Evolutionary conservation across 331 rosid genomes (phyloP).

Genomic region (Malus hybrid): DNA sequence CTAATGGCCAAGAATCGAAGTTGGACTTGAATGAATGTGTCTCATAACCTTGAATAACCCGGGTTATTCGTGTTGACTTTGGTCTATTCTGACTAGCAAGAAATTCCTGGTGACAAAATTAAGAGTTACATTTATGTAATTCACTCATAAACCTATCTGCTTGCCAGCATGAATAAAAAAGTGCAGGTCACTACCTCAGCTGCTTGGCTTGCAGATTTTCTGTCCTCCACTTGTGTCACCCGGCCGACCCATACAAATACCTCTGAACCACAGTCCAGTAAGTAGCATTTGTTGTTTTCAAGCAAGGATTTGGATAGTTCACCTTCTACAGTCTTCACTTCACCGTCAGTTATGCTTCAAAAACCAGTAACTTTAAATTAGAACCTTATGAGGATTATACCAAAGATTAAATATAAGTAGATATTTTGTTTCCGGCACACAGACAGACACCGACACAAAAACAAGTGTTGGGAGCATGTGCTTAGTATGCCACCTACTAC

Average conservation of each 20-base stretch:
- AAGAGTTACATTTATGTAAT: neutral
- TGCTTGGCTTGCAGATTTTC: constrained; percentile 71
- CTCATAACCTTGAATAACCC: constrained; percentile 95
- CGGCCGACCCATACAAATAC: constrained; percentile 91
- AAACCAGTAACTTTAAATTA: constrained; percentile 20
- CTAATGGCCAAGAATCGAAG: constrained; percentile 91
- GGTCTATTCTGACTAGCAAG: constrained; percentile 75
- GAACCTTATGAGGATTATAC: neutral
- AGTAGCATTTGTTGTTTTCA: constrained; percentile 83
- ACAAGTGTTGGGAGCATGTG: neutral
- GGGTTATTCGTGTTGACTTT: constrained; percentile 63
- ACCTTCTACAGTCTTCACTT: constrained; percentile 60
- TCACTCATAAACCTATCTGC: constrained; percentile 15
- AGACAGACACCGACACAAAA: too few relatives aligned
- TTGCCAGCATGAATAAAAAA: constrained; percentile 17
- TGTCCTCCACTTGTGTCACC: constrained; percentile 84
- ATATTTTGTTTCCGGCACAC: neutral
- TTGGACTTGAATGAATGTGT: constrained; percentile 85
- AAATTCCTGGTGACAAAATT: constrained; percentile 52
- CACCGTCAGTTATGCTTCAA: constrained; percentile 61
- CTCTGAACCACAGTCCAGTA: constrained; percentile 89
- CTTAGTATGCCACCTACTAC: neutral
- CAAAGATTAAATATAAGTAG: neutral
- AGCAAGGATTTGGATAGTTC: constrained; percentile 74
- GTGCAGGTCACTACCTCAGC: constrained; percentile 66